phyloP scores from a whole-genome alignment of 768 basidiomycete species.

The Pisolithus orientalis region DNA sequence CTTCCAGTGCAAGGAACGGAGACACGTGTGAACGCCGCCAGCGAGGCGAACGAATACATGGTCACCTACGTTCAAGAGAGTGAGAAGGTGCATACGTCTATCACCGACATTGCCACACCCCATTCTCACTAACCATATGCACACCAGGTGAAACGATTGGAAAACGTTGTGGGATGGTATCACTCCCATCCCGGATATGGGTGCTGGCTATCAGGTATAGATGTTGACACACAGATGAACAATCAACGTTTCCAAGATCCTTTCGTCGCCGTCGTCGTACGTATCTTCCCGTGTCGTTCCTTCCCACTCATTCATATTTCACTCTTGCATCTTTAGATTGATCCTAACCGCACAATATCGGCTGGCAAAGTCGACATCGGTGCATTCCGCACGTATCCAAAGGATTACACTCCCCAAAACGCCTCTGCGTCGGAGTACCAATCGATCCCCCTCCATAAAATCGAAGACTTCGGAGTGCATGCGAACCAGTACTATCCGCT shows the following conservation, averaged over 20 bases:
- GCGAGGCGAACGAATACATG: conserved; percentile 98
- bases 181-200: conserved; percentile 99
- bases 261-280: conserved; percentile 92
- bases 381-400: conserved; percentile 96
- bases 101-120: not conserved
- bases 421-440: conserved; percentile 80
- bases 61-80: conserved; percentile 83
- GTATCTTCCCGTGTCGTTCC: conserved; percentile 21
- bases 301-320: not conserved
- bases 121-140: not conserved
- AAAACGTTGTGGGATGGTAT: conserved; percentile 95
- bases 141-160: conserved; percentile 69
- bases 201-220: conserved; percentile 98
- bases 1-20: conserved; percentile 97
- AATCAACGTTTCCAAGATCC: conserved; percentile 96
- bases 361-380: conserved; percentile 99
- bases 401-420: conserved; percentile 82
- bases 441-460: conserved; percentile 92
- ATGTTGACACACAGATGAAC: conserved; percentile 93
- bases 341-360: conserved; percentile 96
- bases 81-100: conserved; percentile 53
- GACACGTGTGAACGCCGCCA: conserved; percentile 93
- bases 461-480: conserved; percentile 99
- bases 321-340: conserved; percentile 51
- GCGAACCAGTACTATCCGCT: conserved; percentile 94